Evolutionary conservation across 352 stramenopile genomes (phyloP), one percentile per base, ranked within the genome.

Genomic region (Phytophthora aleatoria): DNA sequence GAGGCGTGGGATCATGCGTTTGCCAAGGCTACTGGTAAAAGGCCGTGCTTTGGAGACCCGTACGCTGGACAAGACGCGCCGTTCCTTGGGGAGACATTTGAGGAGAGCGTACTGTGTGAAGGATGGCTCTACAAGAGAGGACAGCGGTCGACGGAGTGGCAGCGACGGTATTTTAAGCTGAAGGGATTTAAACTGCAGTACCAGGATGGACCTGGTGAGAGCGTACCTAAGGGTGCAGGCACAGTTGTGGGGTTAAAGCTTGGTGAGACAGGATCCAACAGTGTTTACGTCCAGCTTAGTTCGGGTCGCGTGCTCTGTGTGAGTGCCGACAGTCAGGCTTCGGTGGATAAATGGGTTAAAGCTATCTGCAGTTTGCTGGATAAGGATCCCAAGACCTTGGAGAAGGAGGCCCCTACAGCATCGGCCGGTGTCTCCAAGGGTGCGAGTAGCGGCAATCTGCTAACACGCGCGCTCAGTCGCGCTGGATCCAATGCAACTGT

Each of bases 81-180:
- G 49, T 92, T 92, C 55, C 52, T 91, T 1, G 81, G 80, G 2
- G 76, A 85, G 42, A 84, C 73, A 9, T 80, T 85, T 28, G 59
- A 79, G 12, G 74, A 89, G 31, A 67, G 73, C 8, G 67, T 78
- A 28, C 42, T 81, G 61, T 90, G 82, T 64, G 85, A 93, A 58
- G 85, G 85, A 0, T 93, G 82, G 82, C 71, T 93, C 5, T 89
- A 91, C 60, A 86, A 90, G 68, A 76, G 77, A 51, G 81, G 79
- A 6, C 67, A 86, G 50, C 73, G 76, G 27, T 83, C 82, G 13
- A 80, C 78, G 3, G 70, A 79, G 43, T 91, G 83, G 82, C 81
- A 90, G 51, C 81, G 83, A 30, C 76, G 81, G 2, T 95, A 86
- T 65, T 95, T 95, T 61, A 90, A 76, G 44, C 64, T 95, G n/a